Conservation (phyloP, 495 filamentous ascomycete genomes). For the Chaetomidium leptoderma region DNA sequence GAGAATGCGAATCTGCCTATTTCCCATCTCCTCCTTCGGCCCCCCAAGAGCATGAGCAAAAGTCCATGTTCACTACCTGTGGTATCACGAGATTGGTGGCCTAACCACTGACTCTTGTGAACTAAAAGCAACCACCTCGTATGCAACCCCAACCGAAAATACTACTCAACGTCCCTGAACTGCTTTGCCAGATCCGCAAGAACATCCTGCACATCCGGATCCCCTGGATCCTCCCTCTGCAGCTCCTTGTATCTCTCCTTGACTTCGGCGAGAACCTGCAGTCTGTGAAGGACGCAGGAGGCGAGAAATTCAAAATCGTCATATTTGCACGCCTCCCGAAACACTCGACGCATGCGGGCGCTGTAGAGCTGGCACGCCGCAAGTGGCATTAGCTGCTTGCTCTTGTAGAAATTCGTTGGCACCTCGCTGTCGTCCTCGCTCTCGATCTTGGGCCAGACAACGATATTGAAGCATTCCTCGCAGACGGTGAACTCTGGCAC, state of each 20-base stretch:
- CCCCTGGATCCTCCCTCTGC: constrained; percentile 40
- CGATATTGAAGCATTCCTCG: constrained; percentile 58
- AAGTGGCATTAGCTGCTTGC: constrained; percentile 43
- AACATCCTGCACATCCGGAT: constrained; percentile 48
- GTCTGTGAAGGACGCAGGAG: constrained; percentile 44
- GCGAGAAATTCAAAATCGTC: constrained; percentile 56
- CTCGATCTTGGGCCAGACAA: constrained; percentile 60
- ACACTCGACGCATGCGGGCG: constrained; percentile 65
- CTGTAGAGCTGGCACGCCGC: constrained; percentile 71
- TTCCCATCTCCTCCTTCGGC: not conserved
- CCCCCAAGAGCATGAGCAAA: not conserved
- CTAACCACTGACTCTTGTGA: not conserved
- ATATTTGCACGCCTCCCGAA: constrained; percentile 53
- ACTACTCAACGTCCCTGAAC: constrained; percentile 24
- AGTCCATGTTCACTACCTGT: not conserved
- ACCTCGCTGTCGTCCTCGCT: constrained; percentile 42
- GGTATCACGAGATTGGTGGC: constrained; percentile 5
- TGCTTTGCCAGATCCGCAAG: constrained; percentile 14
- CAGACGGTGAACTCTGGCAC: constrained; percentile 43
- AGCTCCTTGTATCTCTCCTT: constrained; percentile 30
- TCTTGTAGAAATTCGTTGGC: constrained; percentile 54
- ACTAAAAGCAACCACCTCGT: not conserved
- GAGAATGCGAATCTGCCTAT: not conserved
- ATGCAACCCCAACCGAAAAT: not conserved
- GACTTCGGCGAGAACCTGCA: constrained; percentile 34